Evolutionary conservation across 2,329 filamentous ascomycete species (phyloP).

Genomic region (Lasiodiplodia gonubiensis): DNA sequence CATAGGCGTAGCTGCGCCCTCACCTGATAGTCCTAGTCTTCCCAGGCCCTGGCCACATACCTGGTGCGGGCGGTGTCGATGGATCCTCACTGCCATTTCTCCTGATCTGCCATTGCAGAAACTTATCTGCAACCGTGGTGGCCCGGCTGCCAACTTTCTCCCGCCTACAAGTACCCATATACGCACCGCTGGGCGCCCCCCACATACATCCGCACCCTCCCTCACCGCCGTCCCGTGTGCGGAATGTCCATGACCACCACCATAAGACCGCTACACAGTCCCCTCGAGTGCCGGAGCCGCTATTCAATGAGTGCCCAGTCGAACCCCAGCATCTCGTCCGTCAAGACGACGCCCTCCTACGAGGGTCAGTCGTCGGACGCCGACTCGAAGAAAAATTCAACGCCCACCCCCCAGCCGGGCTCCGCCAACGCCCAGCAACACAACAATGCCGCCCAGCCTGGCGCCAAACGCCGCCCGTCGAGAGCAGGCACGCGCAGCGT

Average conservation of each 20-base stretch:
- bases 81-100: constrained; percentile 26
- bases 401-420: constrained; percentile 31
- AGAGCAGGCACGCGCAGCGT: constrained; percentile 64
- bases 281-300: constrained; percentile 42
- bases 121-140: constrained; percentile 28
- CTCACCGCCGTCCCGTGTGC: constrained; percentile 28
- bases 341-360: constrained; percentile 45
- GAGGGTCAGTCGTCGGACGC: constrained; percentile 48
- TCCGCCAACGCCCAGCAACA: constrained; percentile 10
- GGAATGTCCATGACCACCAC: constrained; percentile 29
- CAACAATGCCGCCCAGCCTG: constrained; percentile 32
- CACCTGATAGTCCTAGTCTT: constrained; percentile 29
- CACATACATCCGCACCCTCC: constrained; percentile 22
- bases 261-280: constrained; percentile 29
- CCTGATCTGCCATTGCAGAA: constrained; percentile 29
- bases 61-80: constrained; percentile 22
- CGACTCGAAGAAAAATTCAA: constrained; percentile 42
- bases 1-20: constrained; percentile 28
- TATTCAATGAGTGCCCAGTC: constrained; percentile 44
- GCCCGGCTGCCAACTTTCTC: constrained; percentile 26
- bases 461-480: constrained; percentile 56
- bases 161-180: constrained; percentile 27
- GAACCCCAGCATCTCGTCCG: constrained; percentile 42
- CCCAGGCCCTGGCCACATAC: constrained; percentile 25
- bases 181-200: constrained; percentile 23